These are phyloP conservation scores for Schoenoplectus triqueter DNA, from an alignment of 202 grass and related monocot species.

Conservation along the genomic window DNA sequence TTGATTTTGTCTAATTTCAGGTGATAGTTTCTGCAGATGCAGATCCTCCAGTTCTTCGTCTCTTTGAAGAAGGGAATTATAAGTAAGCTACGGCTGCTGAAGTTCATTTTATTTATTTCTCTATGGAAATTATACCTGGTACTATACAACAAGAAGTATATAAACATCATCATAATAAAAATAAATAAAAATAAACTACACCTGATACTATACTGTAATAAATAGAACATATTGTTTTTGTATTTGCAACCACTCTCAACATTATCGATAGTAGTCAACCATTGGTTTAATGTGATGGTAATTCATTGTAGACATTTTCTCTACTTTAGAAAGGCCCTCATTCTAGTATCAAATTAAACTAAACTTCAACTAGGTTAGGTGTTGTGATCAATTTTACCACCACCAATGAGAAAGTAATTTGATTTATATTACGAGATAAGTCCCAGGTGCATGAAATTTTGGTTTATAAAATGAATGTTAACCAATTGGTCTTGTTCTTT, in stretches of 20 bases:
- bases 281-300: neutral
- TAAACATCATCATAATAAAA: too few relatives aligned
- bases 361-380: slow-evolving; percentile 1
- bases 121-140: neutral
- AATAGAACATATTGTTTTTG: neutral
- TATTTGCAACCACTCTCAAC: slow-evolving; percentile 6
- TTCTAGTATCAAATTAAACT: neutral
- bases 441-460: neutral
- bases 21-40: slow-evolving; percentile 81
- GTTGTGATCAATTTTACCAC: too few relatives aligned
- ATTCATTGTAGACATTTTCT: slow-evolving; percentile 10
- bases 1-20: slow-evolving; percentile 64
- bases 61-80: slow-evolving; percentile 79
- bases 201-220: neutral
- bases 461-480: neutral
- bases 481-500: neutral
- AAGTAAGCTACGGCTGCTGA: slow-evolving; percentile 52
- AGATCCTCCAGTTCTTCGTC: slow-evolving; percentile 84
- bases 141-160: too few relatives aligned
- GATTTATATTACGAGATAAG: neutral
- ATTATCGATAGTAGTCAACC: neutral
- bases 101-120: slow-evolving; percentile 2
- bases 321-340: neutral
- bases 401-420: slow-evolving; percentile 2
- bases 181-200: too few relatives aligned